Evolutionary conservation across 805 yeast genomes (phyloP).

Genomic region (Saturnispora serradocipensis): DNA sequence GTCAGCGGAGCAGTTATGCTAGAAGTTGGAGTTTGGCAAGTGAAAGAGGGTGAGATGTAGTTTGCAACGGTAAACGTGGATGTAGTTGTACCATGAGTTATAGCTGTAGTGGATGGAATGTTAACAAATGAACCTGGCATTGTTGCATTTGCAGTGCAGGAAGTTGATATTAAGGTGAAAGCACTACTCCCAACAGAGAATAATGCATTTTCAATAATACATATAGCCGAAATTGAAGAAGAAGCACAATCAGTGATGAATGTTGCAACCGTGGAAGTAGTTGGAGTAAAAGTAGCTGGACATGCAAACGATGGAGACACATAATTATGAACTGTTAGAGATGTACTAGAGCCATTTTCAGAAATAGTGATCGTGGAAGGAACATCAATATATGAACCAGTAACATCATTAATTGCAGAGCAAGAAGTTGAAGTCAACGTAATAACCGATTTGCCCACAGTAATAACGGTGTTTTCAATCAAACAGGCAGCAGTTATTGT

Average conservation of each 20-base stretch:
- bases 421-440: conserved; percentile 9
- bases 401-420: background rate
- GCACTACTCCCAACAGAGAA: conserved; percentile 8
- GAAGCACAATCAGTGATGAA: conserved; percentile 1
- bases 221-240: conserved; percentile 1
- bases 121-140: conserved; percentile 10
- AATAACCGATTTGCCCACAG: background rate
- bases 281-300: conserved; percentile 5
- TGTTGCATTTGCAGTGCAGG: conserved; percentile 2
- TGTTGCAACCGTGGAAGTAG: background rate
- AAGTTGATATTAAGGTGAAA: conserved; percentile 8
- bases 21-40: conserved; percentile 3
- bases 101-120: conserved; percentile 1
- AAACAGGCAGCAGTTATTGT: background rate
- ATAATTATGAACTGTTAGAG: conserved; percentile 4
- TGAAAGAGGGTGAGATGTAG: conserved; percentile 4
- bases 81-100: background rate
- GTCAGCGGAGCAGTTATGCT: conserved; percentile 1
- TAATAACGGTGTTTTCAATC: background rate
- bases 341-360: background rate
- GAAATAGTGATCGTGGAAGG: background rate
- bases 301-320: conserved; percentile 1
- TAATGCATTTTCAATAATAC: conserved; percentile 7
- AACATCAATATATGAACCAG: conserved; percentile 9
- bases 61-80: conserved; percentile 4